Percentiles rank a stretch among this genome's conserved stretches.
Conservation (phyloP, 495 filamentous ascomycete genomes). For the Acidiella bohemica region DNA sequence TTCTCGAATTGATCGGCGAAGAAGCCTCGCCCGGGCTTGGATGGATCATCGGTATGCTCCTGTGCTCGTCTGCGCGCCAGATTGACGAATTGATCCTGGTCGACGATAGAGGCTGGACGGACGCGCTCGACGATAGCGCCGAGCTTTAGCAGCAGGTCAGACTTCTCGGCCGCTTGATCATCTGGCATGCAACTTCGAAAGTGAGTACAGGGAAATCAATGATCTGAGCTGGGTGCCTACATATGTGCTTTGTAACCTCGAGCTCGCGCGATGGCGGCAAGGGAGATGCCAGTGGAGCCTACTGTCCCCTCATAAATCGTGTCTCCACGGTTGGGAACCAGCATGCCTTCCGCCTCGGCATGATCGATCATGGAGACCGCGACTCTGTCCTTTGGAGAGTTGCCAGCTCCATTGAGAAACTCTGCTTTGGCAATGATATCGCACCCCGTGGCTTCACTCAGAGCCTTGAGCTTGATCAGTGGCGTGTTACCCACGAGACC, state of each 20-base stretch:
- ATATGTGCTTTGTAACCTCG: slow-evolving; percentile 87
- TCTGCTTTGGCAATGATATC: slow-evolving; percentile 91
- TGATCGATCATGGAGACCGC: slow-evolving; percentile 58
- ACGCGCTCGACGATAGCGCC: slow-evolving; percentile 84
- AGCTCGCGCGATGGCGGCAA: slow-evolving; percentile 77
- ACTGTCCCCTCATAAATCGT: slow-evolving; percentile 96
- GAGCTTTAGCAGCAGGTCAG: slow-evolving; percentile 72
- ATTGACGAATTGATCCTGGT: slow-evolving; percentile 89
- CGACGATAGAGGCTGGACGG: slow-evolving; percentile 78
- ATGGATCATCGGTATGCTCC: slow-evolving; percentile 50
- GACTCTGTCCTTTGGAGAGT: slow-evolving; percentile 90
- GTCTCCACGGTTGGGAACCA: slow-evolving; percentile 72
- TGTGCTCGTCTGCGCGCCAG: slow-evolving; percentile 62
- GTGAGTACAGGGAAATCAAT: too few relatives aligned
- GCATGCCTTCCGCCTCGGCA: slow-evolving; percentile 65
- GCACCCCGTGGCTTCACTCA: slow-evolving; percentile 86
- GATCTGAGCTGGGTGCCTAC: slow-evolving; percentile 31
- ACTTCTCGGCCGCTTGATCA: slow-evolving; percentile 83
- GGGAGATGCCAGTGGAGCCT: slow-evolving; percentile 83
- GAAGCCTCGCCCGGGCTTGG: slow-evolving; percentile 46
- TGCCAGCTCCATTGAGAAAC: slow-evolving; percentile 89
- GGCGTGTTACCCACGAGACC: slow-evolving; percentile 92
- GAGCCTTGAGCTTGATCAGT: slow-evolving; percentile 69
- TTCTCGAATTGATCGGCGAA: slow-evolving; percentile 98
- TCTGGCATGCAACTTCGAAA: slow-evolving; percentile 80